phyloP scores from a whole-genome alignment of 441 rosid genomes.

The Erysimum pusillum region DNA sequence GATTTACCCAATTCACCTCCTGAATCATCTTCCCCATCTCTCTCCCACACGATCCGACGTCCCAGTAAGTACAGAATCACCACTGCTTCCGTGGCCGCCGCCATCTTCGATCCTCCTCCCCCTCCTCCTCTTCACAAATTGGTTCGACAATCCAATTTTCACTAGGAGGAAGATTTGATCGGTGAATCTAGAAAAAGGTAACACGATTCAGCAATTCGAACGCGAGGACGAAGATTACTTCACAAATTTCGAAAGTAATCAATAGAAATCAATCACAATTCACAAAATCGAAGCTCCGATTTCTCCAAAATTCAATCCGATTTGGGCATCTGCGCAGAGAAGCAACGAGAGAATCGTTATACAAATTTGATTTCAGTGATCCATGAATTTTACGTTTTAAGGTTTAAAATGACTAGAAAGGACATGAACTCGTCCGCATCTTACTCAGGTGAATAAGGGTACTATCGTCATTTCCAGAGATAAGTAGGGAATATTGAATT shows the following conservation, averaged over 20 bases:
- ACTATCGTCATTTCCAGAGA: slow-evolving; percentile 2
- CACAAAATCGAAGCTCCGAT: slow-evolving; percentile 19
- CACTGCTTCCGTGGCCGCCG: slow-evolving; percentile 88
- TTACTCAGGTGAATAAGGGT: slow-evolving; percentile 5
- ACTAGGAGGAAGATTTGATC: no score
- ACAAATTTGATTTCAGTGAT: slow-evolving; percentile 1
- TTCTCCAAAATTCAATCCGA: slow-evolving; percentile 11
- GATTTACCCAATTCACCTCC: slow-evolving; percentile 67
- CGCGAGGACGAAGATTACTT: slow-evolving; percentile 15
- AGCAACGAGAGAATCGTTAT: slow-evolving; percentile 37
- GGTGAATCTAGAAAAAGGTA: slow-evolving; percentile 16
- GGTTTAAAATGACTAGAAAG: background rate
- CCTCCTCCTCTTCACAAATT: slow-evolving; percentile 6
- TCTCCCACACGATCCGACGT: slow-evolving; percentile 57
- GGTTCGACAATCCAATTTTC: background rate
- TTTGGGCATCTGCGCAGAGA: slow-evolving; percentile 29
- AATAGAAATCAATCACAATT: background rate
- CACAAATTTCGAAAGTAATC: background rate
- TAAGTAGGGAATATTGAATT: slow-evolving; percentile 37
- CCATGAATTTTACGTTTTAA: background rate
- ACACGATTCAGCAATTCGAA: slow-evolving; percentile 28
- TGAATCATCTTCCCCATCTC: slow-evolving; percentile 47
- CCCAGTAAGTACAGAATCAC: slow-evolving; percentile 66
- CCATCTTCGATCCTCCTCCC: slow-evolving; percentile 55
- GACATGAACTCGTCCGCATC: background rate